A percentile compares a stretch with the other conserved stretches of the same genome.
Conservation (phyloP, 495 filamentous ascomycete genomes). For the Aspergillus sclerotioniger region DNA sequence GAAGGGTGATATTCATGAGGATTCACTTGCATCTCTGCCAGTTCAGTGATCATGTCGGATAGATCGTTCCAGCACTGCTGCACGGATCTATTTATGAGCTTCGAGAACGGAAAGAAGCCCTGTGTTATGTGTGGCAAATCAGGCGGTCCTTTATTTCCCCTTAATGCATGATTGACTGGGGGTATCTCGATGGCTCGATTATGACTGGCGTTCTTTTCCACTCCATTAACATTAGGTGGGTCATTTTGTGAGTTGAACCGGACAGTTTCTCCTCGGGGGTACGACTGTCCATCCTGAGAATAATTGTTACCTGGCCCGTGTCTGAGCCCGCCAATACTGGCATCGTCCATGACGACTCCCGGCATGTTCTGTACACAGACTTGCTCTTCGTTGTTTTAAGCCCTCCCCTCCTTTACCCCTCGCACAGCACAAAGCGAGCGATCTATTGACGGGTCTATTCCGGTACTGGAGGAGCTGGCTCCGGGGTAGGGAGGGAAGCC, state of each 20-base stretch:
- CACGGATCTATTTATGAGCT: slow-evolving; percentile 69
- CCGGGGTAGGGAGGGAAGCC: slow-evolving; percentile 30
- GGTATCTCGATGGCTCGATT: slow-evolving; percentile 16
- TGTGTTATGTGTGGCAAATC: slow-evolving; percentile 78
- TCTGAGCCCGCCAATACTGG: slow-evolving; percentile 30
- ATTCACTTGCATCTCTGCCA: slow-evolving; percentile 63
- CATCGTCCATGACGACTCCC: slow-evolving; percentile 48
- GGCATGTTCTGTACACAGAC: slow-evolving; percentile 37
- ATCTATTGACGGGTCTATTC: slow-evolving; percentile 19
- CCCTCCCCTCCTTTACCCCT: slow-evolving; percentile 36
- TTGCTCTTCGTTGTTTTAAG: slow-evolving; percentile 11
- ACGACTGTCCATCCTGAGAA: slow-evolving; percentile 25
- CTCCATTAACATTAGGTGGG: slow-evolving; percentile 32
- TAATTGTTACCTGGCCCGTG: slow-evolving; percentile 25
- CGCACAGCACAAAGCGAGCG: slow-evolving; percentile 30
- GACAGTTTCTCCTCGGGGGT: slow-evolving; percentile 12
- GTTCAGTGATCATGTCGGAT: slow-evolving; percentile 61
- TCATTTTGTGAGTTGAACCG: slow-evolving; percentile 29
- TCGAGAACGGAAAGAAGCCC: slow-evolving; percentile 67
- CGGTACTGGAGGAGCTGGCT: slow-evolving; percentile 19
- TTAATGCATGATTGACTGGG: slow-evolving; percentile 2
- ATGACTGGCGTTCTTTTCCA: slow-evolving; percentile 13
- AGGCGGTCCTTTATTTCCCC: slow-evolving; percentile 45
- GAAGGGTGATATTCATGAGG: slow-evolving; percentile 29
- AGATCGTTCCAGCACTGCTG: slow-evolving; percentile 81